Evolutionary conservation across 129 eudicot species (phyloP).

Genomic region (Sambucus nigra): DNA sequence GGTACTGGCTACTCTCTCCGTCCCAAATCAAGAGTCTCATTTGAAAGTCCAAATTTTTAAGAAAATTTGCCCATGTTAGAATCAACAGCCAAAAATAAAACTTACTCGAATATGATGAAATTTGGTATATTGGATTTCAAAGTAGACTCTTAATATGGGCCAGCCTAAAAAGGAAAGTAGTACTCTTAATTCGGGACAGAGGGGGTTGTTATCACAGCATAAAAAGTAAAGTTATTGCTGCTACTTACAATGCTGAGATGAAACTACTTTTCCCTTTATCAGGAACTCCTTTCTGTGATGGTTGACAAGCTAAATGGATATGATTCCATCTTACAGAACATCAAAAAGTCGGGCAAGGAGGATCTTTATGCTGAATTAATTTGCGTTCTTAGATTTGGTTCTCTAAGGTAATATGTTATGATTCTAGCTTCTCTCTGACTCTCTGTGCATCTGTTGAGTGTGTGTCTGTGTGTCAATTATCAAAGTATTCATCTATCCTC

Average conservation of each 20-base stretch:
- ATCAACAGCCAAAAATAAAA: too few species aligned
- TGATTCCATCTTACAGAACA: slow-evolving; percentile 43
- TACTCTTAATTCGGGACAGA: too few species aligned
- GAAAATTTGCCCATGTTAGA: too few species aligned
- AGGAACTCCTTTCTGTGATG: slow-evolving; percentile 52
- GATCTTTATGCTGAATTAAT: slow-evolving; percentile 69
- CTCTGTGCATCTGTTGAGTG: not conserved
- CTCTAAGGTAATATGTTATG: slow-evolving; percentile 43
- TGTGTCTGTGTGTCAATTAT: not conserved
- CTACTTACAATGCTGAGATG: slow-evolving; percentile 6
- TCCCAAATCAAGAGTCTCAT: not conserved
- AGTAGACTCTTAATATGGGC: too few species aligned
- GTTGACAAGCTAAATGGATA: slow-evolving; percentile 58
- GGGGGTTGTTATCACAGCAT: too few species aligned
- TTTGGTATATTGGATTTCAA: too few species aligned
- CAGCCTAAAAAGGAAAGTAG: too few species aligned
- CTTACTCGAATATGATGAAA: too few species aligned
- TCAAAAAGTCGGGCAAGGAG: slow-evolving; percentile 74
- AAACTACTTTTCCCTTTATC: slow-evolving; percentile 8
- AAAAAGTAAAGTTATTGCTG: not conserved
- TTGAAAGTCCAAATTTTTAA: too few species aligned
- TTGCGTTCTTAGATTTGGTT: slow-evolving; percentile 62
- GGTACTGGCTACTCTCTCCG: slow-evolving; percentile 5
- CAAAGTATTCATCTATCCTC: too few species aligned
- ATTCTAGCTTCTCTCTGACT: slow-evolving; percentile 1